These are phyloP conservation scores for Penicillium manginii DNA, from an alignment of 495 filamentous ascomycete genomes.

Conservation along the genomic window DNA sequence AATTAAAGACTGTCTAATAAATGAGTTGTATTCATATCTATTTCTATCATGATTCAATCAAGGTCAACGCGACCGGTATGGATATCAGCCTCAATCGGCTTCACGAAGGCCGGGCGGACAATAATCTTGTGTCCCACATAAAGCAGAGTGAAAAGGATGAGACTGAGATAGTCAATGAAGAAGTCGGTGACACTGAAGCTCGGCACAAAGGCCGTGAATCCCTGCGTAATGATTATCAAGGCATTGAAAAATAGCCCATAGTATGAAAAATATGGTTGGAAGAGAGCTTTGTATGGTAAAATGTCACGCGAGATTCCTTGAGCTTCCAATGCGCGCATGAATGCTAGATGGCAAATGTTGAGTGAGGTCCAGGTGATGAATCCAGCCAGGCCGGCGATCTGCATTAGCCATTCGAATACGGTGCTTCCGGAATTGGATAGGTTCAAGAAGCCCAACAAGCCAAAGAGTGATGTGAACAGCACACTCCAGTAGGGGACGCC, in stretches of 20 bases:
- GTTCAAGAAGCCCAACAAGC: conserved; percentile 42
- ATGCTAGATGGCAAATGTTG: conserved; percentile 54
- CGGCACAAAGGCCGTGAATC: conserved; percentile 63
- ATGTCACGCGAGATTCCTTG: conserved; percentile 48
- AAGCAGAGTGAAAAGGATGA: conserved; percentile 57
- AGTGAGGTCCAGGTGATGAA: conserved; percentile 60
- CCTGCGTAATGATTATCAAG: conserved; percentile 62
- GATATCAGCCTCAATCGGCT: conserved; percentile 34
- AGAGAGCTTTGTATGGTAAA: conserved; percentile 53
- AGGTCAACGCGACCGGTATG: conserved; percentile 26
- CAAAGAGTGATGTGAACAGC: conserved; percentile 37
- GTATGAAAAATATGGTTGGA: conserved; percentile 55
- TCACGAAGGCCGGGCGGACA: conserved; percentile 29
- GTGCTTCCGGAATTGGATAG: conserved; percentile 28
- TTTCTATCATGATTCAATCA: conserved; percentile 1
- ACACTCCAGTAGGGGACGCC: conserved; percentile 47
- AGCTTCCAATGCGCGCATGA: conserved; percentile 53
- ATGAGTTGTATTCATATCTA: not conserved
- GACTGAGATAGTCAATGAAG: conserved; percentile 56
- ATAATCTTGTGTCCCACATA: conserved; percentile 54
- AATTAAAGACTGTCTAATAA: too few species aligned
- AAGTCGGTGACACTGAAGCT: conserved; percentile 53
- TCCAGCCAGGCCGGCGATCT: conserved; percentile 58
- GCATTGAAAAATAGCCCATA: conserved; percentile 61
- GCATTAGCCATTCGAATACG: conserved; percentile 55